phyloP scores from a whole-genome alignment of 202 grass and related monocot species.

The Saccharum hybrid region DNA sequence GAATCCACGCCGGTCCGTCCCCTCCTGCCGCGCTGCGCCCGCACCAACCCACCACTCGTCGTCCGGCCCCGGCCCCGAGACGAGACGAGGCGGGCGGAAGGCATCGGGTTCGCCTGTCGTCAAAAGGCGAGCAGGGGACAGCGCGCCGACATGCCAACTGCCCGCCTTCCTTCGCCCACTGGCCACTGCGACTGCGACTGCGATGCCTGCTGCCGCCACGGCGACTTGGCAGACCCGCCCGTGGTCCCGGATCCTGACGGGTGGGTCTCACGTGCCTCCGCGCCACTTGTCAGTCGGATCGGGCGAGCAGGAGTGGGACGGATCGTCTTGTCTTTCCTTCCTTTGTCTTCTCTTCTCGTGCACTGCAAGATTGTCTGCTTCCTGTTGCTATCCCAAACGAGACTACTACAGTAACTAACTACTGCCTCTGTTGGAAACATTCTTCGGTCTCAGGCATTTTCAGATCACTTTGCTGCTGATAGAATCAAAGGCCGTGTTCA shows the following conservation, averaged over 20 bases:
- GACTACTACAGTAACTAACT: background rate
- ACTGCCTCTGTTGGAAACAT: background rate
- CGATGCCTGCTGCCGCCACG: too few relatives aligned
- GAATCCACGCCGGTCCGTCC: too few relatives aligned
- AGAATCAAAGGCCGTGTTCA: background rate
- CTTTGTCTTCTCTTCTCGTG: conserved; percentile 19
- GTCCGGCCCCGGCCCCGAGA: too few relatives aligned
- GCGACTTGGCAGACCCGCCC: background rate
- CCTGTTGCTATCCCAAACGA: background rate
- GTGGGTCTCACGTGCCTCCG: conserved; percentile 25
- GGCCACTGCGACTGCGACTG: background rate
- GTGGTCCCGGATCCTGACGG: conserved; percentile 24
- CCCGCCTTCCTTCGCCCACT: background rate
- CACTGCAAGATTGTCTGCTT: conserved; percentile 26
- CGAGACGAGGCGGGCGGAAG: background rate
- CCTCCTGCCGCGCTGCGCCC: background rate
- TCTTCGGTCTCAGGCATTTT: background rate
- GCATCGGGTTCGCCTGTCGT: conserved; percentile 50
- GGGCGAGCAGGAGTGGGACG: too few relatives aligned
- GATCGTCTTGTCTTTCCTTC: conserved; percentile 7
- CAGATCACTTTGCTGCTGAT: background rate
- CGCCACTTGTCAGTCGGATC: conserved; percentile 25
- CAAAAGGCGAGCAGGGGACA: conserved; percentile 48
- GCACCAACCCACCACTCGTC: conserved; percentile 3
- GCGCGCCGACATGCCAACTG: conserved; percentile 49